Base-by-base conservation (phyloP, 2,329 filamentous ascomycete genomes). In the Microcyclospora tardicrescens region DNA sequence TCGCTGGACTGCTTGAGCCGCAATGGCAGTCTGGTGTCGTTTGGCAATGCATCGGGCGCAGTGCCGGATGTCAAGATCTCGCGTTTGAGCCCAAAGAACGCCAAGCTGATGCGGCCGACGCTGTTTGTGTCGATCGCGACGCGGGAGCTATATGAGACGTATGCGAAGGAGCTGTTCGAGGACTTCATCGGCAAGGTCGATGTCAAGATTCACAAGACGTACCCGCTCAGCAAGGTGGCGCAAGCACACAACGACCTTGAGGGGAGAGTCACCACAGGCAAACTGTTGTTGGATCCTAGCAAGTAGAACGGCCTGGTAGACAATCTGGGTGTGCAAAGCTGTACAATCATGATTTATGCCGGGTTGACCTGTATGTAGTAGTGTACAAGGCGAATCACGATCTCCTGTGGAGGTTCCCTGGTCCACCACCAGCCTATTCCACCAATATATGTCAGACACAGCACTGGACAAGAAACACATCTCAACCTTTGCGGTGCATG, bases 31-130 rank as follows among this genome's bases (percentile, higher is more conserved):
- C 62, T 93, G 52, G 71, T 85, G 16, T 79, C 75, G 35, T 93
- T 87, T 62, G 85, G 85, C 2, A 93, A 93, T 61, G 81, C 84
- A 6, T 73, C 77, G 61, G 87, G 86, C 5, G 72, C 81, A 3
- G 81, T 91, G 2, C 77, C 78, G n/a, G 83, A 84, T 0, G 61
- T 81, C 47, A 61, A 67, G 35, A 68, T 81, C 49, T 57, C 63
- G 66, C 67, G 70, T 11, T 68, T 94, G 10, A 64, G 69, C 1
- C 65, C 76, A 36, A 94, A 93, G 67, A 89, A 87, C 59, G 62
- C 81, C 47, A 82, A 79, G 58, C 62, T 95, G 39, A 62, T 83
- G 57, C 74, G 86, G n/a, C 83, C 86, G 1, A 73, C 71, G 8
- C 62, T 94, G 33, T 79, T 78, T 53, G 73, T 69, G 33, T 93